Evolutionary conservation across 1,139 yeast species (phyloP).

Genomic region (Blastobotrys apis): DNA sequence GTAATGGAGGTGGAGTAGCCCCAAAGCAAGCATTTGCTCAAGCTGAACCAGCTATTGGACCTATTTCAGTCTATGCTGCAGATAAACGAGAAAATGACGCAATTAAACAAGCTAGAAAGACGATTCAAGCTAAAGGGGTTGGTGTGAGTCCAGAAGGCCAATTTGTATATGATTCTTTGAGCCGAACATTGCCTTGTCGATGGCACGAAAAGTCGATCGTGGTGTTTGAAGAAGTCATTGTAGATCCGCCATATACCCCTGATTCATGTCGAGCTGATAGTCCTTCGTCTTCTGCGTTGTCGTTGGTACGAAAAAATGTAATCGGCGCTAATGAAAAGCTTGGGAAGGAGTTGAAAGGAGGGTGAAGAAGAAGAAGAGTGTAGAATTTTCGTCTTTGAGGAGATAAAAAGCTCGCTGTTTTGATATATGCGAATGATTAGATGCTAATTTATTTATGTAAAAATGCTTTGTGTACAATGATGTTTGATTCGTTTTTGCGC

Average conservation of each 20-base stretch:
- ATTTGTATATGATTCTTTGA: slow-evolving; percentile 46
- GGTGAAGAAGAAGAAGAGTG: slow-evolving; percentile 32
- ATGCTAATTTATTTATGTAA: slow-evolving; percentile 1
- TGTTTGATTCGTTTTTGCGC: neutral
- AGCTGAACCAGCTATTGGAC: slow-evolving; percentile 30
- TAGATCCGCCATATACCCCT: slow-evolving; percentile 48
- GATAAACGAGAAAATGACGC: slow-evolving; percentile 26
- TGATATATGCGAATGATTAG: neutral
- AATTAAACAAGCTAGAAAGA: slow-evolving; percentile 24
- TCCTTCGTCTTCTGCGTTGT: slow-evolving; percentile 39
- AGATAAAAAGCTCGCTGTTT: neutral
- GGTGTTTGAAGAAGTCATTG: slow-evolving; percentile 49
- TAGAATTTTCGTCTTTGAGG: no score
- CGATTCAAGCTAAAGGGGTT: slow-evolving; percentile 33
- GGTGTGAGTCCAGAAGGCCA: slow-evolving; percentile 47
- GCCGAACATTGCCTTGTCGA: slow-evolving; percentile 45
- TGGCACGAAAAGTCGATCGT: slow-evolving; percentile 48
- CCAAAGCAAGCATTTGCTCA: slow-evolving; percentile 20
- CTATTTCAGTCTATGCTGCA: slow-evolving; percentile 28
- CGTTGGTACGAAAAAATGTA: slow-evolving; percentile 50
- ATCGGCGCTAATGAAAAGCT: slow-evolving; percentile 54
- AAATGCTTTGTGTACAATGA: neutral
- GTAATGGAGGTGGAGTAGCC: slow-evolving; percentile 7
- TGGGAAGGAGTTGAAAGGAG: slow-evolving; percentile 56
- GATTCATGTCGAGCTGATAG: slow-evolving; percentile 36